Evolutionary conservation across 257 asterid species (phyloP).

Genomic region (Fraxinus quadrangulata): DNA sequence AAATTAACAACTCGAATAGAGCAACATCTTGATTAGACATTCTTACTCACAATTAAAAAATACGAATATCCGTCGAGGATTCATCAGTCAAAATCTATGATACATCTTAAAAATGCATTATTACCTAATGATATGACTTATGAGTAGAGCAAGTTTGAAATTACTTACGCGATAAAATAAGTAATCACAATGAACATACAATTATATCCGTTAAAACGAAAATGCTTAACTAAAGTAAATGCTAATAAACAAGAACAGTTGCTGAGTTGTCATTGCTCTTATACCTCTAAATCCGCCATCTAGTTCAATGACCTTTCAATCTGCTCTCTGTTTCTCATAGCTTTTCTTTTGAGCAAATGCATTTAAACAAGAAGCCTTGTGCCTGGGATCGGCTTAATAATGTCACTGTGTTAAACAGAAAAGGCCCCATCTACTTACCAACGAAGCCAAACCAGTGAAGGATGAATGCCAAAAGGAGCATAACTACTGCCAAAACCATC

Average conservation of each 20-base stretch:
- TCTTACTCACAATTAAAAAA: neutral
- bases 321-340: neutral
- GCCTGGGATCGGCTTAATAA: neutral
- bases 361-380: neutral
- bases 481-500: conserved; percentile 69
- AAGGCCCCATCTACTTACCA: conserved; percentile 43
- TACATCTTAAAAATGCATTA: conserved; percentile 1
- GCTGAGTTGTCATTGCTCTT: neutral
- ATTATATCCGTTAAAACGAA: neutral
- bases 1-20: no score
- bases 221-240: neutral
- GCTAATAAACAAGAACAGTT: neutral
- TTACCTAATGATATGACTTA: neutral
- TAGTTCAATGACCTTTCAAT: neutral
- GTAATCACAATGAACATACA: neutral
- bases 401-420: neutral
- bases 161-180: neutral
- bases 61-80: neutral
- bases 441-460: conserved; percentile 80
- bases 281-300: neutral
- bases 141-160: neutral
- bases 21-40: neutral
- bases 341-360: neutral
- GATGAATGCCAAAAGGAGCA: conserved; percentile 76
- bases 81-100: neutral